These are phyloP conservation scores for Glycine tomentella DNA, from an alignment of 306 rosid species.

Conservation along the genomic window DNA sequence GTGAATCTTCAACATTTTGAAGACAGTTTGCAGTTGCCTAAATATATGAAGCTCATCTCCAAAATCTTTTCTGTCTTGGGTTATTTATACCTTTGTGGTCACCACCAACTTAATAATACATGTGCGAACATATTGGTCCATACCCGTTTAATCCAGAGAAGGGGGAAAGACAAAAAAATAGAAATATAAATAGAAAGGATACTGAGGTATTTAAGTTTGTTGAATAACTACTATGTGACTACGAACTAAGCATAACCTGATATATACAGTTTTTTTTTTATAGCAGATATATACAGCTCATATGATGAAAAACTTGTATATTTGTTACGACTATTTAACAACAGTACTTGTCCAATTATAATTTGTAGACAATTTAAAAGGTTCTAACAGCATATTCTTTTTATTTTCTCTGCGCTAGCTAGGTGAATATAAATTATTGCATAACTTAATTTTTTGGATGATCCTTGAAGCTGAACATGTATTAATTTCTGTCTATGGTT, in stretches of 20 bases:
- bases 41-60: conserved; percentile 7
- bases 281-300: background rate
- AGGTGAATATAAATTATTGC: background rate
- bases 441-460: background rate
- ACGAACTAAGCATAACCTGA: background rate
- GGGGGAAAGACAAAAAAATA: too few relatives aligned
- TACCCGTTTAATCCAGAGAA: background rate
- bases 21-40: background rate
- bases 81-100: conserved; percentile 2
- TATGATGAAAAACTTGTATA: background rate
- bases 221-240: background rate
- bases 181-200: too few relatives aligned
- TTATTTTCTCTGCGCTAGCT: background rate
- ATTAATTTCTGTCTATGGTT: background rate
- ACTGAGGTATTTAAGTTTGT: too few relatives aligned
- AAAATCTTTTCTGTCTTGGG: background rate
- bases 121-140: background rate
- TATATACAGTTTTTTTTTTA: background rate
- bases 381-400: background rate
- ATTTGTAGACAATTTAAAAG: background rate
- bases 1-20: background rate
- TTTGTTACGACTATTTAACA: background rate
- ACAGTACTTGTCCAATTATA: background rate
- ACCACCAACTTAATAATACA: background rate
- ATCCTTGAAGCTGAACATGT: background rate